A percentile compares a stretch with the other conserved stretches of the same genome.
phyloP scores from a whole-genome alignment of 345 rosid species.

The Carallia pectinifolia region DNA sequence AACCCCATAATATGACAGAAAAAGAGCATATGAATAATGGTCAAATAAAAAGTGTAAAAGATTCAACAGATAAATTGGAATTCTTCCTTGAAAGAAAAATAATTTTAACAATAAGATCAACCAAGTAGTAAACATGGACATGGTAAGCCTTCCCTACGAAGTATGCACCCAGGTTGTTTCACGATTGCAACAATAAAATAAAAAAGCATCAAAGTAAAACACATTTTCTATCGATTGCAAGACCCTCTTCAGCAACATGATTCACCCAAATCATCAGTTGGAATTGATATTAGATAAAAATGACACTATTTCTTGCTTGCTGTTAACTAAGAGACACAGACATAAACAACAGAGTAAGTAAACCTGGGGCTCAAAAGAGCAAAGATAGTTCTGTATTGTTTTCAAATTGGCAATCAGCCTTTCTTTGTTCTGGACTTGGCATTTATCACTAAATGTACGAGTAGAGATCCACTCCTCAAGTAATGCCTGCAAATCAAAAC shows the following conservation, averaged over 20 bases:
- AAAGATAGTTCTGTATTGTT: slow-evolving; percentile 84
- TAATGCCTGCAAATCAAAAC: slow-evolving; percentile 56
- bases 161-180: too few species aligned
- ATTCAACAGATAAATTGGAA: background rate
- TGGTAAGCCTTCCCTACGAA: background rate
- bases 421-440: slow-evolving; percentile 75
- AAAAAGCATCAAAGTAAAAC: slow-evolving; percentile 1
- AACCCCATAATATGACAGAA: too few species aligned
- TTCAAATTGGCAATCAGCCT: slow-evolving; percentile 66
- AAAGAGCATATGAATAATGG: background rate
- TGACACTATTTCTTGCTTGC: background rate
- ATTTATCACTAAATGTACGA: slow-evolving; percentile 55
- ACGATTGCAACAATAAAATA: background rate
- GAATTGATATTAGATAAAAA: background rate
- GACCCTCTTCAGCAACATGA: background rate
- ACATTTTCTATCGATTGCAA: background rate
- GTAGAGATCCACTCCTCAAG: slow-evolving; percentile 90
- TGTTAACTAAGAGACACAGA: slow-evolving; percentile 9
- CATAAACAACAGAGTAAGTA: slow-evolving; percentile 11
- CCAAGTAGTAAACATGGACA: background rate
- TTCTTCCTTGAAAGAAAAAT: background rate
- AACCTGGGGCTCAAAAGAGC: slow-evolving; percentile 85
- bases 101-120: background rate
- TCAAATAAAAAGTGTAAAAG: background rate
- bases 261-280: background rate